Evolutionary conservation across 78 protist genomes (phyloP).

Genomic region (Anaeramoeba ignava): DNA sequence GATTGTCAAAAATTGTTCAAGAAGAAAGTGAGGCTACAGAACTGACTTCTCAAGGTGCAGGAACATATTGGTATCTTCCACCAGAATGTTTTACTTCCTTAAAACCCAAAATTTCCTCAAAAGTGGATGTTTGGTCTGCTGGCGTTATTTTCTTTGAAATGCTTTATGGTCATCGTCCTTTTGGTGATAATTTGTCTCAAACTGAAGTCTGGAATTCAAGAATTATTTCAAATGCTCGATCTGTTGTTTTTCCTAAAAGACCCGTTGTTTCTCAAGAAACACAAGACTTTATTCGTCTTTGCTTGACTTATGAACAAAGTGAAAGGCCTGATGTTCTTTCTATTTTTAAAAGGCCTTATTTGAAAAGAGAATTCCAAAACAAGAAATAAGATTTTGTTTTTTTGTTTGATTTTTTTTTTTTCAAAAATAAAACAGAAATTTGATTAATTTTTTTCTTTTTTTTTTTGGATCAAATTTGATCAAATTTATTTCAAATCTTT

Average conservation of each 20-base stretch:
- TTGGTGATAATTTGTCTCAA: slow-evolving; percentile 51
- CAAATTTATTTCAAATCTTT: too few species aligned
- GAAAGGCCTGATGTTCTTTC: slow-evolving; percentile 40
- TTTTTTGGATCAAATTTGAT: too few species aligned
- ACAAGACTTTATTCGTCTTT: slow-evolving; percentile 30
- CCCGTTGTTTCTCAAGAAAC: slow-evolving; percentile 27
- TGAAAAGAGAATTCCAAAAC: background rate
- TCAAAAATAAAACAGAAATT: too few species aligned
- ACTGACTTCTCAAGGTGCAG: slow-evolving; percentile 81
- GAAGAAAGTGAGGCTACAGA: slow-evolving; percentile 32
- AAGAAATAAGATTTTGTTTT: background rate
- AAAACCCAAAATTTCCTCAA: slow-evolving; percentile 17
- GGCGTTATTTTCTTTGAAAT: slow-evolving; percentile 68
- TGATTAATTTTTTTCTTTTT: too few species aligned
- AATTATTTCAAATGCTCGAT: slow-evolving; percentile 21
- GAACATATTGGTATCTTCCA: slow-evolving; percentile 81
- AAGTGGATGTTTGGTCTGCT: slow-evolving; percentile 80
- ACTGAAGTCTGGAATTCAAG: background rate
- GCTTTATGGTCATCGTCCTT: slow-evolving; percentile 67
- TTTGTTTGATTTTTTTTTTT: too few species aligned
- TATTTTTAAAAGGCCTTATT: slow-evolving; percentile 15
- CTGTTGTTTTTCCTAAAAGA: slow-evolving; percentile 42
- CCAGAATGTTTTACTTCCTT: slow-evolving; percentile 70
- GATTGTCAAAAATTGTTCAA: slow-evolving; percentile 60
- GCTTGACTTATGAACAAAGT: slow-evolving; percentile 22